A percentile compares a stretch with the other conserved stretches of the same genome.
Conservation (phyloP, 1,139 yeast species). For the Yamadazyma taylorii region DNA sequence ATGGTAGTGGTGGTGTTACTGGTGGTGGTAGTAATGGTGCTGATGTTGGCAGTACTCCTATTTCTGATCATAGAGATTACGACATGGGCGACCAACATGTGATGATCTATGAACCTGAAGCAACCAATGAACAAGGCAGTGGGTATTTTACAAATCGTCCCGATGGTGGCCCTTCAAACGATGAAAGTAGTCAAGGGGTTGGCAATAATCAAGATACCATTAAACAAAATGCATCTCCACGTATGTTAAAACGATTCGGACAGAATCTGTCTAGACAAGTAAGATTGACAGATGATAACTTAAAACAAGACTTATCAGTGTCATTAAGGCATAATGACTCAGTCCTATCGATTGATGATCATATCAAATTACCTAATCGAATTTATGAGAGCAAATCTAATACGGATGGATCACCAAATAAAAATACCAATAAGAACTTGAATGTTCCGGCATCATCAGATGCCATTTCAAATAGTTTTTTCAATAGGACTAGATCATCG, state of each 20-base stretch:
- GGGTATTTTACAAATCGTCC: too few species aligned
- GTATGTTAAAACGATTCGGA: constrained; percentile 12
- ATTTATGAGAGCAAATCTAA: constrained; percentile 8
- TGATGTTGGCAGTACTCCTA: too few species aligned
- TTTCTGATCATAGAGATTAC: too few species aligned
- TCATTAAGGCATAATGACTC: constrained; percentile 46
- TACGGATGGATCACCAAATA: background rate
- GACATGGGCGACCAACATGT: too few species aligned
- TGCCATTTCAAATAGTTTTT: background rate
- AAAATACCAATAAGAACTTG: background rate
- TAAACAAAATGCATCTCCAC: constrained; percentile 8
- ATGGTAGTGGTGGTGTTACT: background rate
- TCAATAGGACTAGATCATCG: background rate
- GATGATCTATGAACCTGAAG: too few species aligned
- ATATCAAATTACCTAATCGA: constrained; percentile 19
- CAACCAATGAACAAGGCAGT: background rate
- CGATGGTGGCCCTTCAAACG: too few species aligned
- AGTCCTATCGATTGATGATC: constrained; percentile 31
- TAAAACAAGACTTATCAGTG: constrained; percentile 23
- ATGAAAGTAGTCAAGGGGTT: background rate
- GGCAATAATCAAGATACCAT: background rate
- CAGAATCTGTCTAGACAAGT: constrained; percentile 10
- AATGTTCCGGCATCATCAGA: background rate
- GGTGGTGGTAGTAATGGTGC: background rate
- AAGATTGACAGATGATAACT: constrained; percentile 15